Evolutionary conservation across 2,329 filamentous ascomycete species (phyloP).

Genomic region (Aureobasidium sp.): DNA sequence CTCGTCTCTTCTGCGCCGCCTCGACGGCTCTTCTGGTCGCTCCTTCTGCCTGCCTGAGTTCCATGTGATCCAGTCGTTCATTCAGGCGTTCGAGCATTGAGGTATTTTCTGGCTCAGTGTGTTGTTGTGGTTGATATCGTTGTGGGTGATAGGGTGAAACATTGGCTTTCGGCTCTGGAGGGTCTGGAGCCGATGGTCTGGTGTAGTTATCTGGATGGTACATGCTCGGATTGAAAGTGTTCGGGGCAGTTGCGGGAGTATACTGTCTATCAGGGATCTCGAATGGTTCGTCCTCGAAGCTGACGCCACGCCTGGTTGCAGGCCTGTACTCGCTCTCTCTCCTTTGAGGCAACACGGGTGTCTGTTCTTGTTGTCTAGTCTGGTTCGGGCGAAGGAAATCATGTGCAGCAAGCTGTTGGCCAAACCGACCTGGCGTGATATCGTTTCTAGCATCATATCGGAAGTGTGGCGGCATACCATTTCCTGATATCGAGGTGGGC

Average conservation of each 20-base stretch:
- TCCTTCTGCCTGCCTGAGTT: not conserved
- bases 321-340: not conserved
- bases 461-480: not conserved
- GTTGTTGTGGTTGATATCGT: not conserved
- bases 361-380: not conserved
- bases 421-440: not conserved
- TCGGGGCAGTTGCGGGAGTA: not conserved
- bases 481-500: not conserved
- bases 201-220: not conserved
- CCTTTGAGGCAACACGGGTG: not conserved
- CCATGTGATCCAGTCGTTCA: not conserved
- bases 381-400: not conserved
- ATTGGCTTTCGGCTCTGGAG: not conserved
- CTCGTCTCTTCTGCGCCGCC: not conserved
- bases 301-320: not conserved
- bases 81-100: not conserved
- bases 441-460: not conserved
- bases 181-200: not conserved
- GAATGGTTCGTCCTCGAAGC: not conserved
- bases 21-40: not conserved
- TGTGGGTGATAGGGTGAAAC: not conserved
- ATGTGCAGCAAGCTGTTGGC: not conserved
- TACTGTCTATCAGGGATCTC: not conserved
- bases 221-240: not conserved
- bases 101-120: not conserved